Evolutionary conservation across 1,139 yeast genomes (phyloP), one percentile per base, ranked within the genome.

Genomic region (Ogataea hybrid): DNA sequence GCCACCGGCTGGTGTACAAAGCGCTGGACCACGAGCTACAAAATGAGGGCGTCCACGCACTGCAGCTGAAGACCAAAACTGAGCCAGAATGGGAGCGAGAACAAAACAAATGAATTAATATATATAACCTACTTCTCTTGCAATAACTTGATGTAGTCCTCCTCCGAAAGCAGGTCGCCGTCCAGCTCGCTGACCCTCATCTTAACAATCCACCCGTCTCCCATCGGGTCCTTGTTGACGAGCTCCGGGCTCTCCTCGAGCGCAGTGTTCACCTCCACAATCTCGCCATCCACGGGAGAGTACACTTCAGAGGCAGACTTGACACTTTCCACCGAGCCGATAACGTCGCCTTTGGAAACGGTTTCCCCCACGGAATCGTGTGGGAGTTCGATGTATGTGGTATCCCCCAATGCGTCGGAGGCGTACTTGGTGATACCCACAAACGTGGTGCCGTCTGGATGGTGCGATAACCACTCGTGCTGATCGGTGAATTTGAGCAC

Each of bases 391-490:
- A 89, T 84, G 64, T 75, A 92, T 14, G 97, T 94, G 42, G 95
- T 95, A 68, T 92, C 99, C 35, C 98, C 98, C 49, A 92, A 77
- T n/a, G 98, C 96, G 59, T 90, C 96, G 32, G 96, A 84, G 25
- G 99, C 99, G 64, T 92, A 90, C 58, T 78, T 80, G 48, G 98
- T 90, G 65, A 92, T 89, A 28, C 99, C 99, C 28, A 92, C 73
- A 56, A 84, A 89, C 2, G 94, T 84, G 27, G 81, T 73, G 46
- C 88, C 87, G 65, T 90, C 96, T 27, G 77, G 75, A 62, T 86
- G 94, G 39, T 81, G 72, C 2, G 96, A 92, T 48, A 94, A 70
- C 97, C 97, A 92, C 70, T 92, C 99, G 70, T 92, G 99, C 61
- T 92, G 97, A 42, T 73, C 70, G 14, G 98, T 87, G 71, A 79